Conservation (phyloP, 2,329 filamentous ascomycete genomes). For the Blastomyces silverae region DNA sequence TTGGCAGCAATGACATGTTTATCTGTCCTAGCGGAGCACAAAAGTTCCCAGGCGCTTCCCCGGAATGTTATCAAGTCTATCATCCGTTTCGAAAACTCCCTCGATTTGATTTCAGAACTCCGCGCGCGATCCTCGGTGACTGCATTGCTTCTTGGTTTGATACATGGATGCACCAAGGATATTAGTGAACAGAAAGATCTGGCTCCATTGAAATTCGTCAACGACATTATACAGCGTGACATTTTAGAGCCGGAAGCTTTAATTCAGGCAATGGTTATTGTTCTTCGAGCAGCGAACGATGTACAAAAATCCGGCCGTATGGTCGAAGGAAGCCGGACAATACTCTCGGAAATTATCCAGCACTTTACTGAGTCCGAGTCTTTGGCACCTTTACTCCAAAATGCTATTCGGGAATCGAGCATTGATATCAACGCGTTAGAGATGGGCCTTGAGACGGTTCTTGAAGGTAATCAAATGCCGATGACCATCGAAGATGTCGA, state of each 20-base stretch:
- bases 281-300: constrained; percentile 32
- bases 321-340: constrained; percentile 49
- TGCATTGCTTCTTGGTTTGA: constrained; percentile 34
- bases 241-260: constrained; percentile 30
- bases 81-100: constrained; percentile 30
- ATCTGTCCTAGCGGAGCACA: constrained; percentile 72
- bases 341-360: constrained; percentile 61
- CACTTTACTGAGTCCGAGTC: constrained; percentile 56
- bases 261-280: constrained; percentile 29
- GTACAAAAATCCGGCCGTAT: constrained; percentile 44
- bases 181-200: constrained; percentile 32
- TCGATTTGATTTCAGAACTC: constrained; percentile 33
- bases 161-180: constrained; percentile 32
- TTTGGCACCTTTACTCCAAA: constrained; percentile 57
- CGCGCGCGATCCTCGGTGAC: constrained; percentile 31
- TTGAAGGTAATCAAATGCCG: constrained; percentile 53
- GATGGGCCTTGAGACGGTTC: constrained; percentile 63
- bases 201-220: constrained; percentile 44
- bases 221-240: constrained; percentile 31
- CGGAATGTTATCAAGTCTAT: constrained; percentile 57
- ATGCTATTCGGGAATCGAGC: constrained; percentile 59
- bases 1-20: constrained; percentile 71
- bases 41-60: constrained; percentile 62
- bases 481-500: constrained; percentile 46
- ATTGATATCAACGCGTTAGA: constrained; percentile 70